Conservation (phyloP, 768 basidiomycete species). For the Brasilioporus rufonigricans region DNA sequence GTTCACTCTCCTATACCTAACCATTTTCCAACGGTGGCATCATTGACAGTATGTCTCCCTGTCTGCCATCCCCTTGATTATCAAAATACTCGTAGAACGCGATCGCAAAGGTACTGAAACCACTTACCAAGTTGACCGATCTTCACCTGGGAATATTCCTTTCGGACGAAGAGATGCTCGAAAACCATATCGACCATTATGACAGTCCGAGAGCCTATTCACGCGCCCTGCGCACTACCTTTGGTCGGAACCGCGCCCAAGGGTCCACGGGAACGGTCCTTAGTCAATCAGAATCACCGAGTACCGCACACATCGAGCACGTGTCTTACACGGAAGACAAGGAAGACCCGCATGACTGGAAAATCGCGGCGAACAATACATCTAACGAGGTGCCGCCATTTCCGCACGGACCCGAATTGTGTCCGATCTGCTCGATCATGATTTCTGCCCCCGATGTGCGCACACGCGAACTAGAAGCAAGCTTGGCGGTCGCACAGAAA, state of each 20-base stretch:
- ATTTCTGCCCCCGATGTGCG: conserved; percentile 33
- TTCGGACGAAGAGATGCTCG: conserved; percentile 50
- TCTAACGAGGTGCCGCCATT: conserved; percentile 22
- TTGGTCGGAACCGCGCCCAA: conserved; percentile 4
- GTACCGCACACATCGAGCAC: not conserved
- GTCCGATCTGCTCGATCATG: conserved; percentile 35
- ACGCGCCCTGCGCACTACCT: conserved; percentile 9
- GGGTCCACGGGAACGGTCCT: conserved; percentile 11
- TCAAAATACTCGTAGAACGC: conserved; percentile 33
- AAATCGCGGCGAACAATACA: not conserved
- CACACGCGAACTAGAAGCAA: conserved; percentile 47
- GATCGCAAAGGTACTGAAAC: conserved; percentile 43
- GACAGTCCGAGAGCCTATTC: conserved; percentile 25
- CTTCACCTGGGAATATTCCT: conserved; percentile 65
- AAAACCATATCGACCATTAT: conserved; percentile 39
- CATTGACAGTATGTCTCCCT: conserved; percentile 51
- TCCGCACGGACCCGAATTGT: conserved; percentile 33
- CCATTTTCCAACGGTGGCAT: conserved; percentile 38
- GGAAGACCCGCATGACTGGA: conserved; percentile 6
- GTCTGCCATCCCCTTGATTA: not conserved
- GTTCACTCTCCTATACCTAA: conserved; percentile 65
- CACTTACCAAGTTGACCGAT: conserved; percentile 45
- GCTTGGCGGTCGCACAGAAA: conserved; percentile 41
- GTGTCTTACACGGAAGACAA: conserved; percentile 25
- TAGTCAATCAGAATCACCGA: conserved; percentile 25